Evolutionary conservation across 768 basidiomycete species (phyloP), one percentile per base, ranked within the genome.

Genomic region (Lactifluus pinguis): DNA sequence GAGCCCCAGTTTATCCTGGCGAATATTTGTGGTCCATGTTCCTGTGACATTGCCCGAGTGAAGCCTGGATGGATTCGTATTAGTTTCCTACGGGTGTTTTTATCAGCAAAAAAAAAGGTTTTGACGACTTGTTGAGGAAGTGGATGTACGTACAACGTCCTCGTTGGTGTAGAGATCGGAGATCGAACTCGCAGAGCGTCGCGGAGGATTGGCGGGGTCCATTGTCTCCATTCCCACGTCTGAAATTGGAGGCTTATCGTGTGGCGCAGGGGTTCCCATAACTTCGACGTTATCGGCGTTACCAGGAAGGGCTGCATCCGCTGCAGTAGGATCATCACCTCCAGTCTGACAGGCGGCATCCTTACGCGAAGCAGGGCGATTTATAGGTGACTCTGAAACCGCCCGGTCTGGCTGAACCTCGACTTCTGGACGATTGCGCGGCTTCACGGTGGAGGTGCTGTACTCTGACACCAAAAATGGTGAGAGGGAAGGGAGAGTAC

Each of bases 151-250:
- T 61, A 57, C 60, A 3, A 17, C 8, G 17, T 14, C 41, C 19
- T 45, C 50, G 49, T 57, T 17, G 19, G 51, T 57, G 21, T 53
- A 53, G 19, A 62, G 55, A 53, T 57, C 60, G 13, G 60, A 61
- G 17, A 30, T n/a, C 14, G 29, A 52, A 17, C 9, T 3, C 17
- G 30, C 11, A 9, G 47, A 4, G 25, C 25, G 14, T 51, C 17
- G 25, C 13, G 6, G 19, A 19, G 13, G 44, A 41, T 32, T 48
- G 38, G 6, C 1, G n/a, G 14, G n/a, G 1, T 44, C 32, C 17
- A 8, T 32, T 2, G 11, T 5, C 13, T 58, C 19, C 3, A 17
- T 32, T 34, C 21, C 14, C 50, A n/a, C 21, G 15, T 19, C 42
- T 42, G 48, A 8, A 49, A 29, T 34, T 34, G 32, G 5, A 9